A percentile compares a stretch with the other conserved stretches of the same genome.
These are phyloP conservation scores for Desmodesmus armatus DNA, from an alignment of 139 green algal species.

Conservation along the genomic window DNA sequence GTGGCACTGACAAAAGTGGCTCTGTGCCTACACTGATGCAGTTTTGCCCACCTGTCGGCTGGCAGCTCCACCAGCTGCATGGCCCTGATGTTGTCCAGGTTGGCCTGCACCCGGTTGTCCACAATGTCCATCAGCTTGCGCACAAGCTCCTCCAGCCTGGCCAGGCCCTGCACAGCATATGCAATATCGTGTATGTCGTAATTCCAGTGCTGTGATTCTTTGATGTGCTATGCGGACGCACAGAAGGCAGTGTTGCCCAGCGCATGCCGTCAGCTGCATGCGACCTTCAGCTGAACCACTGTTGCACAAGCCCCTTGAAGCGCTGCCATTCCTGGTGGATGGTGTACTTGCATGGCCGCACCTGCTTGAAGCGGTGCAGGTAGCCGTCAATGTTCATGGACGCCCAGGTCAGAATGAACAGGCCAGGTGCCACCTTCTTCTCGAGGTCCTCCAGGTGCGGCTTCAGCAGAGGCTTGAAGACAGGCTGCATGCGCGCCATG, in stretches of 20 bases:
- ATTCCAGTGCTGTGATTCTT: background rate
- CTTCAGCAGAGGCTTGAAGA: conserved; percentile 83
- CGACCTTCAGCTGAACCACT: background rate
- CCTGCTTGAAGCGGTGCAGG: conserved; percentile 87
- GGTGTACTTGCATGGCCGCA: too few relatives aligned
- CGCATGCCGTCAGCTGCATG: background rate
- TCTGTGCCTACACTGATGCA: too few relatives aligned
- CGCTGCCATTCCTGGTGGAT: too few relatives aligned
- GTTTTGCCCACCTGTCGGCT: conserved; percentile 64
- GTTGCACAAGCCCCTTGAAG: too few relatives aligned
- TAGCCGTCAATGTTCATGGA: conserved; percentile 96
- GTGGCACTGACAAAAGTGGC: too few relatives aligned
- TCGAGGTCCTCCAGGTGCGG: conserved; percentile 92
- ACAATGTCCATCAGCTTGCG: conserved; percentile 88
- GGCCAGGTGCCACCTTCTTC: conserved; percentile 86
- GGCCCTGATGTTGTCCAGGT: conserved; percentile 75
- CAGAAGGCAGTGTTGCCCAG: background rate
- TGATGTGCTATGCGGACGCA: background rate
- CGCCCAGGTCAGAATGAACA: conserved; percentile 88
- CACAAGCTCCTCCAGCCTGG: conserved; percentile 87
- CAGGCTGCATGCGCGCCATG: conserved; percentile 62
- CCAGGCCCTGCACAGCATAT: conserved; percentile 61
- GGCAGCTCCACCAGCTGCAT: conserved; percentile 88
- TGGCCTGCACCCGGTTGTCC: conserved; percentile 88
- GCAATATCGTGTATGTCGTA: background rate